Conservation (phyloP, 805 yeast genomes). For the Kregervanrija pseudodelftensis region DNA sequence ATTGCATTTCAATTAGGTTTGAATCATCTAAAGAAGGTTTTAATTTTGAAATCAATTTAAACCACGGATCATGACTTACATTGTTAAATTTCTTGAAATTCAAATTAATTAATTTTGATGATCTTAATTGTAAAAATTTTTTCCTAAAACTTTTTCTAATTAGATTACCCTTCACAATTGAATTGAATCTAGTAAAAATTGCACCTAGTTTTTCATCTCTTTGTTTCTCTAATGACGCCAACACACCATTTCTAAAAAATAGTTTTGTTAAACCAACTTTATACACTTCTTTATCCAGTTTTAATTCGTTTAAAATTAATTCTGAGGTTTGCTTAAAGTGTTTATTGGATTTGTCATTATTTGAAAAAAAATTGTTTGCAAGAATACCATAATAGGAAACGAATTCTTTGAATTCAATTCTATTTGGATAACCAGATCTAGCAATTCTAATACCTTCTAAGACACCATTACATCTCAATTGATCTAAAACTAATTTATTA, state of each 20-base stretch:
- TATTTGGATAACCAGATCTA: conserved; percentile 93
- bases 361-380: conserved; percentile 34
- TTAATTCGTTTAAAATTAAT: conserved; percentile 53
- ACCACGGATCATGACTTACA: conserved; percentile 66
- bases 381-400: conserved; percentile 68
- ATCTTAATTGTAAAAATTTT: conserved; percentile 54
- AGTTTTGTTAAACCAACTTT: conserved; percentile 67
- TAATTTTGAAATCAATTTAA: conserved; percentile 56
- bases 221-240: conserved; percentile 69
- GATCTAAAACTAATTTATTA: conserved; percentile 73
- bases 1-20: conserved; percentile 32
- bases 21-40: conserved; percentile 58
- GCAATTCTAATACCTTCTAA: conserved; percentile 96
- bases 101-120: conserved; percentile 60
- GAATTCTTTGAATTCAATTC: conserved; percentile 79
- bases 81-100: conserved; percentile 49
- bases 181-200: conserved; percentile 55
- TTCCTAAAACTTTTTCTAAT: conserved; percentile 42
- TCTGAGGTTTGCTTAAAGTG: conserved; percentile 63
- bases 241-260: conserved; percentile 69
- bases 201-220: conserved; percentile 58
- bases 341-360: conserved; percentile 22
- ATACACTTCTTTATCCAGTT: conserved; percentile 52
- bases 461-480: conserved; percentile 94
- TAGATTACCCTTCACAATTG: conserved; percentile 56